phyloP scores from a whole-genome alignment of 768 basidiomycete species.

The Lentinula guzmanii region DNA sequence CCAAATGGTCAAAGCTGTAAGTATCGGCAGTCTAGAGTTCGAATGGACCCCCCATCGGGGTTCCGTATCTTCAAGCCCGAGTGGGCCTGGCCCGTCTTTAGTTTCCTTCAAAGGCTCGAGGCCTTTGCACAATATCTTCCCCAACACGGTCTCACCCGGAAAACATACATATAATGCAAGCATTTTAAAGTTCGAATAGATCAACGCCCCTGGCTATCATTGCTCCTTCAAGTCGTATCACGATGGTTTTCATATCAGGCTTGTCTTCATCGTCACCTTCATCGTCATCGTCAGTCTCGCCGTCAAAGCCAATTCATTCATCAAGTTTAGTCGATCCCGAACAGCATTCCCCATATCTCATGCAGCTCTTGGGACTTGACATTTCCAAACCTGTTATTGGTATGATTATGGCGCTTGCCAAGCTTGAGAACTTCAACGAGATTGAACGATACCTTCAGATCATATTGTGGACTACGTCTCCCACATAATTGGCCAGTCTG shows the following conservation, averaged over 20 bases:
- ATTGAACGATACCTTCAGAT: constrained; percentile 33
- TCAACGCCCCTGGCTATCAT: background rate
- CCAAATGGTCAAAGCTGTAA: background rate
- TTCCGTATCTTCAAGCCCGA: background rate
- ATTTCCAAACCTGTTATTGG: constrained; percentile 57
- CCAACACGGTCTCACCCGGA: background rate
- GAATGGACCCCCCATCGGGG: background rate
- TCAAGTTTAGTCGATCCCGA: background rate
- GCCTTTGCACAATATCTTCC: background rate
- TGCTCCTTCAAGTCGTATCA: background rate
- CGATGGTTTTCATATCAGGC: background rate
- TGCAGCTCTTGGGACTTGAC: constrained; percentile 64
- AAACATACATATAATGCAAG: background rate
- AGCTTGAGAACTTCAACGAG: background rate
- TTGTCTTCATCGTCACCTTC: background rate
- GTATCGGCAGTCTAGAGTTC: background rate
- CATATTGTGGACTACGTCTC: constrained; percentile 62
- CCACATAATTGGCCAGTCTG: constrained; percentile 53
- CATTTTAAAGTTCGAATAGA: background rate
- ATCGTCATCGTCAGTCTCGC: background rate
- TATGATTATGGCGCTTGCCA: constrained; percentile 8
- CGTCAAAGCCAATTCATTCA: background rate
- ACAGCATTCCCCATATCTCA: constrained; percentile 41
- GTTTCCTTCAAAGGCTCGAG: background rate
- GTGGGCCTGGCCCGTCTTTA: background rate